Evolutionary conservation across 2,329 filamentous ascomycete species (phyloP), one percentile per base, ranked within the genome.

Genomic region (Diplodia intermedia): DNA sequence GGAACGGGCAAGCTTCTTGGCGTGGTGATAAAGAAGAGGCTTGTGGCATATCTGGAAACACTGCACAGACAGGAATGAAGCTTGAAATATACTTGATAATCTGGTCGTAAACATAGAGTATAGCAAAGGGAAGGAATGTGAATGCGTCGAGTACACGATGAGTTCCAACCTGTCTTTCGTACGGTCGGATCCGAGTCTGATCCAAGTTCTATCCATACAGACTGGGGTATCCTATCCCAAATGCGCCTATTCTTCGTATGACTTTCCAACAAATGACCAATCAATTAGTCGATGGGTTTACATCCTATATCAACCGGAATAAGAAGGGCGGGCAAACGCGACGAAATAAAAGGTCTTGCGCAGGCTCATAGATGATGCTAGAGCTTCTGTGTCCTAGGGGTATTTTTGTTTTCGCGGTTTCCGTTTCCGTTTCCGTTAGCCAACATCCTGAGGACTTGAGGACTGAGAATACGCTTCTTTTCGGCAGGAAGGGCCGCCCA

Each of bases 21-120:
- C 0, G 83, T 88, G 0, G 80, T 87, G 33, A 85, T 88, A 68
- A 88, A 88, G 80, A 88, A 88, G 78, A 77, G 85, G 65, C 70
- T 88, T 61, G 83, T 88, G 3, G 80, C 79, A 47, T 86, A 83
- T 79, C 71, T 87, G 66, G 85, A 86, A 71, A 74, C 73, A n/a
- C 43, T 47, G 18, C 43, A 47, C 11, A 71, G 84, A 54, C 62
- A 55, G 18, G 43, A 66, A 31, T 40, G 40, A 38, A n/a, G 47
- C 29, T n/a, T 12, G 38, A 26, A 31, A 14, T 38, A 40, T 55
- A 2, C 43, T 47, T 20, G 8, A 11, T 20, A 20, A 8, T 3
- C 18, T 20, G 36, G 6, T 33, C 9, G 53, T 36, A 23, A n/a
- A 36, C 8, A 11, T 36, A 36, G 8, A 31, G 31, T 18, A 33